Base-by-base conservation (phyloP, 495 filamentous ascomycete genomes). In the Annulohypoxylon nitens region DNA sequence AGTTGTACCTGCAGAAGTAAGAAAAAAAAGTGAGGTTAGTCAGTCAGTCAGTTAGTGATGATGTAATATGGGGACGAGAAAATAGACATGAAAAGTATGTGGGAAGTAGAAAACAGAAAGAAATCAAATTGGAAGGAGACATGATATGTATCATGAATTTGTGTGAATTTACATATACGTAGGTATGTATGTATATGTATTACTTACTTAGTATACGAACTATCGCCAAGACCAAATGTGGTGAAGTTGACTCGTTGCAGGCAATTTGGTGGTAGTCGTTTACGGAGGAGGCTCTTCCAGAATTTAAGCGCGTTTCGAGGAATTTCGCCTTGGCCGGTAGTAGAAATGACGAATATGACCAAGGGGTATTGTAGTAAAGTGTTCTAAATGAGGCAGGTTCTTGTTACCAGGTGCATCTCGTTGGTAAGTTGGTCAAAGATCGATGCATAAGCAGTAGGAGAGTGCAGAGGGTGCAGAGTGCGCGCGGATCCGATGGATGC, bases 251-350 rank as follows among this genome's bases (percentile, higher is more conserved):
- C 83, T 23, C 84, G 83, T 16, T 80, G 75, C 48, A 99, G 83
- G 74, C 88, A 95, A 60, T 87, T 89, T 20, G 88, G 81, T 33
- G 90, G 89, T 34, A 99, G 88, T 71, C 89, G 92, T 77, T 91
- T 92, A 48, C 92, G 85, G 25, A 96, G 84, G 54, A 99, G 86
- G 48, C 88, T 90, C 75, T 88, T 94, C 96, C 96, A 99, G 75
- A 98, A 95, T 12, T 81, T 82, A 41, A 88, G 84, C 9, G 90
- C 88, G 84, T 98, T 98, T 14, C 83, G 85, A 2, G 97, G 95
- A 69, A 99, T 80, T 67, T 98, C 94, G 7, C 96, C 96, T 81
- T 99, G 97, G 5, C 96, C 96, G 1, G 96, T 97, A 0, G 97
- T 98, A 0, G 95, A 97, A 10, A 94, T 82, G 57, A 92, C 90